Percentiles rank a stretch among this genome's conserved stretches.
These are phyloP conservation scores for Coemansia sp. DNA, from an alignment of 192 early-diverging fungal genomes.

Conservation along the genomic window DNA sequence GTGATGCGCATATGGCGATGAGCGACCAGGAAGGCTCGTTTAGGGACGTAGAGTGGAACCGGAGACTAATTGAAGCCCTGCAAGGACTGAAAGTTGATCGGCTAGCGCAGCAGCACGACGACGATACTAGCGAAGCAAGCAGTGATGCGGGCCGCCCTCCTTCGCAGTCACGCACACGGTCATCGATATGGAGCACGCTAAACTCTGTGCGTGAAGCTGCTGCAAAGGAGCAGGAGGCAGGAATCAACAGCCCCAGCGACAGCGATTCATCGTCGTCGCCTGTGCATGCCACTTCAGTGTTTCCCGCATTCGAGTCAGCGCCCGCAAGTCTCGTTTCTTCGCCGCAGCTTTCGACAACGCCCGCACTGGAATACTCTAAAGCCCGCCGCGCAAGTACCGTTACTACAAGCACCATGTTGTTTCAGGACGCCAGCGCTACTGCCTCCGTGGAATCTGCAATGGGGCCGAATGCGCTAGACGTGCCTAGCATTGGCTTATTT, in stretches of 20 bases:
- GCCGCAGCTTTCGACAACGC: constrained; percentile 33
- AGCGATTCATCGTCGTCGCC: constrained; percentile 10
- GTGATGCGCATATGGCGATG: constrained; percentile 21
- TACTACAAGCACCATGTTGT: neutral
- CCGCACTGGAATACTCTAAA: neutral
- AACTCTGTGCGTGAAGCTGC: constrained; percentile 29
- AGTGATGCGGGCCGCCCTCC: neutral
- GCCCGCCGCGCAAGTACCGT: neutral
- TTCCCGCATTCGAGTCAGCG: constrained; percentile 42
- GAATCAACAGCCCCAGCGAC: neutral
- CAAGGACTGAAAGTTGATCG: constrained; percentile 11
- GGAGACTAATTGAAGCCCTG: constrained; percentile 36
- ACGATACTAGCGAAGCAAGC: neutral
- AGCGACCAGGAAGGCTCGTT: constrained; percentile 40
- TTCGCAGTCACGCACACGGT: neutral
- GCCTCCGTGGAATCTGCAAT: neutral
- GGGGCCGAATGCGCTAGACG: neutral
- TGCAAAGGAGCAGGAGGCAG: constrained; percentile 7
- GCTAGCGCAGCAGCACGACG: neutral
- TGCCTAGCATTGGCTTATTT: neutral
- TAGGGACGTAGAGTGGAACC: constrained; percentile 26
- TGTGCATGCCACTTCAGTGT: neutral
- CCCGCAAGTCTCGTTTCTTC: constrained; percentile 44
- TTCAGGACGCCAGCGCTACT: neutral
- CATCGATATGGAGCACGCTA: constrained; percentile 28